Conservation (phyloP, 768 basidiomycete genomes). For the Hortiboletus campestris region DNA sequence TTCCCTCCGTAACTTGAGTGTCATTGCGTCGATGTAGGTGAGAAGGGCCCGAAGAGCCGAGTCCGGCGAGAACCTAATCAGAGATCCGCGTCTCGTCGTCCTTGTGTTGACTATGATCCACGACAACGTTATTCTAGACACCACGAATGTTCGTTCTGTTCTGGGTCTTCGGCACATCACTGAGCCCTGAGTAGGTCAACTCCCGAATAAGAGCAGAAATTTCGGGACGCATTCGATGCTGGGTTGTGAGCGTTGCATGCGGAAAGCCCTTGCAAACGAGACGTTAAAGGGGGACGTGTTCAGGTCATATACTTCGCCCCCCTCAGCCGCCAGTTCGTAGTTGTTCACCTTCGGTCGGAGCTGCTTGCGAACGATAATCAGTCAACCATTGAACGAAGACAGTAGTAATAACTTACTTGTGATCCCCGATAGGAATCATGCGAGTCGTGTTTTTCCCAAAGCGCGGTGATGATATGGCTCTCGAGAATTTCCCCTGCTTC, state of each 20-base stretch:
- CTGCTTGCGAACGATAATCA: slow-evolving; percentile 42
- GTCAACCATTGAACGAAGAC: background rate
- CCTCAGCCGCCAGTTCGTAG: slow-evolving; percentile 64
- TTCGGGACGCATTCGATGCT: slow-evolving; percentile 76
- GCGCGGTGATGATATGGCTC: slow-evolving; percentile 59
- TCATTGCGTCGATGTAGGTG: background rate
- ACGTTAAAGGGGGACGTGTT: slow-evolving; percentile 67
- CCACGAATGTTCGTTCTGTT: slow-evolving; percentile 54
- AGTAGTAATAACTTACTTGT: slow-evolving; percentile 50
- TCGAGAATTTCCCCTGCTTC: slow-evolving; percentile 75
- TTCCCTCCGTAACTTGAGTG: background rate
- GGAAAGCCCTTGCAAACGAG: slow-evolving; percentile 62
- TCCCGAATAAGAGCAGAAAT: slow-evolving; percentile 60
- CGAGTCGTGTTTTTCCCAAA: slow-evolving; percentile 46
- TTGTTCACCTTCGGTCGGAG: slow-evolving; percentile 71
- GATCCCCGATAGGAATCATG: slow-evolving; percentile 69
- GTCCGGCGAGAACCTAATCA: too few species aligned
- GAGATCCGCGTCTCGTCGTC: slow-evolving; percentile 37
- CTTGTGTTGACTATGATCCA: slow-evolving; percentile 56
- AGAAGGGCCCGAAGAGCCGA: background rate
- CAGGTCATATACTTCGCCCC: slow-evolving; percentile 63
- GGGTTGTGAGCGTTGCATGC: slow-evolving; percentile 51
- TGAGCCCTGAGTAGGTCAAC: slow-evolving; percentile 64
- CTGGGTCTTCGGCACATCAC: slow-evolving; percentile 50
- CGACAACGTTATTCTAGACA: slow-evolving; percentile 53